A percentile compares a stretch with the other conserved stretches of the same genome.
Conservation (phyloP, 805 yeast genomes). For the Lipomyces spencermartinsiae region DNA sequence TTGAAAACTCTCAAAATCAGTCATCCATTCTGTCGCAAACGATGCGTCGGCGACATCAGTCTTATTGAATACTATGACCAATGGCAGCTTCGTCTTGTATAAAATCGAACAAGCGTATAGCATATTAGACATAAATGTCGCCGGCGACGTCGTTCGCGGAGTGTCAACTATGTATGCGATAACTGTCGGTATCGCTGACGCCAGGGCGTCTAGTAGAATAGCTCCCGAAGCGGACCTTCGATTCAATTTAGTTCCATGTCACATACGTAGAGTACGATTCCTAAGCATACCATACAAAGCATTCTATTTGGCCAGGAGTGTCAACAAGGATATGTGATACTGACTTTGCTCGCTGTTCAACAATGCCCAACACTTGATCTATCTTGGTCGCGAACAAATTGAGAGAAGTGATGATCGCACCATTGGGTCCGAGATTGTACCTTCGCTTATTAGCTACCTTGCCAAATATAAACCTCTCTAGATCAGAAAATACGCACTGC, state of each 20-base stretch:
- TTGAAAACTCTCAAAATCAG: conserved; percentile 92
- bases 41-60: conserved; percentile 85
- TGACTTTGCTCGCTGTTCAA: conserved; percentile 71
- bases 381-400: conserved; percentile 93
- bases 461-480: background rate
- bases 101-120: conserved; percentile 95
- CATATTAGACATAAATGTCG: conserved; percentile 98
- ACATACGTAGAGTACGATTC: background rate
- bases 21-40: conserved; percentile 97
- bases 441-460: conserved; percentile 8
- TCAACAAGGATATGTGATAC: conserved; percentile 73
- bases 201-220: conserved; percentile 94
- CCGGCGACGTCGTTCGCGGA: conserved; percentile 91
- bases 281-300: conserved; percentile 72
- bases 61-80: conserved; percentile 95
- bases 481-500: conserved; percentile 49
- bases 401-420: conserved; percentile 95
- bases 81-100: conserved; percentile 94
- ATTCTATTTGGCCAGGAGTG: conserved; percentile 99
- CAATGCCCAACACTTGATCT: conserved; percentile 87
- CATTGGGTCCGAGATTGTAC: conserved; percentile 94
- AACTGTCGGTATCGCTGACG: conserved; percentile 93
- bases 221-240: conserved; percentile 81
- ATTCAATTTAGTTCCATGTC: conserved; percentile 48
- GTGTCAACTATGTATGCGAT: conserved; percentile 96